A percentile compares a stretch with the other conserved stretches of the same genome.
phyloP scores from a whole-genome alignment of 169 alveolate species.

The Eimeria necatrix region DNA sequence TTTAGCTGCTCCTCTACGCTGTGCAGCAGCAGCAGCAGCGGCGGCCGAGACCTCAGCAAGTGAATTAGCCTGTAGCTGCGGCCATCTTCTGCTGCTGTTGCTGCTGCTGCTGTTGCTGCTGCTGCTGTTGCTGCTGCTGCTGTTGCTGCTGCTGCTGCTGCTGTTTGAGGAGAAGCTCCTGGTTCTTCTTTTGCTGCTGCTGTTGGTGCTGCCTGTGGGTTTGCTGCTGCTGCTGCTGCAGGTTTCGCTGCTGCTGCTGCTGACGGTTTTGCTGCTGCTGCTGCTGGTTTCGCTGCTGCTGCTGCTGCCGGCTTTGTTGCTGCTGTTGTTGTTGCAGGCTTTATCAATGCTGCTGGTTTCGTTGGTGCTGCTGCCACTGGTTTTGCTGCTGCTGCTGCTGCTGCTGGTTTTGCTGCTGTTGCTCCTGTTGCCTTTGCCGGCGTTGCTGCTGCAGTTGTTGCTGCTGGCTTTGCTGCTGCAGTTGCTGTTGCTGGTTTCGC shows the following conservation, averaged over 20 bases:
- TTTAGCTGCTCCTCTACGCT: neutral
- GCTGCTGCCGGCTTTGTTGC: neutral
- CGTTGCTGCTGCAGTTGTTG: neutral
- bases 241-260: neutral
- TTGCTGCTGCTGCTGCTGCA: neutral
- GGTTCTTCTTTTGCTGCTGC: neutral
- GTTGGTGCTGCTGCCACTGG: neutral
- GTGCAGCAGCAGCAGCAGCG: too few relatives aligned
- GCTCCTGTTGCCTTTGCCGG: neutral
- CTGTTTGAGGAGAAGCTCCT: neutral
- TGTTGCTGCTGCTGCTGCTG: neutral
- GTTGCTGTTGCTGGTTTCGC: neutral
- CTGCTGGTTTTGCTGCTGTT: neutral
- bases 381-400: neutral
- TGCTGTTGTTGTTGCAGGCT: neutral
- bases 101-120: neutral
- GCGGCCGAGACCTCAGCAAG: too few relatives aligned
- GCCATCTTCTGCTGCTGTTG: slow-evolving; percentile 8
- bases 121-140: neutral
- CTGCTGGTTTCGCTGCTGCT: neutral
- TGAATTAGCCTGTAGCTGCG: too few relatives aligned
- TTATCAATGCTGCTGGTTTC: neutral
- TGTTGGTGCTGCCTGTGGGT: neutral
- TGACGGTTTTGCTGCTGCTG: neutral
- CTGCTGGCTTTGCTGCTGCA: slow-evolving; percentile 12